Percentiles rank a stretch among this genome's conserved stretches.
Evolutionary conservation across 1,284 basidiomycete species (phyloP).

Genomic region (Grifola frondosa): DNA sequence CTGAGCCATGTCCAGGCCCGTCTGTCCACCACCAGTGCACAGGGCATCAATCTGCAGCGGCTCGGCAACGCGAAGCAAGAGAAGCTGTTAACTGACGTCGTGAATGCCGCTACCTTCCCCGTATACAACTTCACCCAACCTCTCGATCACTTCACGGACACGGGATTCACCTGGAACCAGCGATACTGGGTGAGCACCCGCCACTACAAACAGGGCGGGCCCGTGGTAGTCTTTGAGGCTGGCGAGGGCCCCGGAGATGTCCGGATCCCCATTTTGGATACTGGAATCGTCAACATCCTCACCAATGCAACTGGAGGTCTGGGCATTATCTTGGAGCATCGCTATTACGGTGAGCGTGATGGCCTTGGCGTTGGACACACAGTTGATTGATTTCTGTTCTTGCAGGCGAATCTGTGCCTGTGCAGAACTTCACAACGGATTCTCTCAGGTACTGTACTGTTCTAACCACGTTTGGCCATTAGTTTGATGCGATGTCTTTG

Average conservation of each 20-base stretch:
- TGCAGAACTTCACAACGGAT: slow-evolving; percentile 78
- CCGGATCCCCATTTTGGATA: slow-evolving; percentile 70
- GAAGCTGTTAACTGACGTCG: too few relatives aligned
- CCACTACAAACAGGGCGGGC: slow-evolving; percentile 77
- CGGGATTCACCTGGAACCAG: slow-evolving; percentile 61
- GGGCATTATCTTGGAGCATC: slow-evolving; percentile 86
- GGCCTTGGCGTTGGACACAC: not conserved
- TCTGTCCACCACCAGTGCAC: too few relatives aligned
- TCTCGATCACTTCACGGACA: slow-evolving; percentile 72
- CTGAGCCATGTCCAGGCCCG: too few relatives aligned
- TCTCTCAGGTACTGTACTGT: slow-evolving; percentile 53
- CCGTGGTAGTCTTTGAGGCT: slow-evolving; percentile 81
- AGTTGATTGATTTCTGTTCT: not conserved
- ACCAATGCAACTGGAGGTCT: slow-evolving; percentile 81
- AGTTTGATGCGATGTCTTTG: not conserved
- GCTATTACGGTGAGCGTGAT: slow-evolving; percentile 15
- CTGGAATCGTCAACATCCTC: slow-evolving; percentile 86
- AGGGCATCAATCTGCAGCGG: too few relatives aligned
- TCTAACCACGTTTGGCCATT: slow-evolving; percentile 5
- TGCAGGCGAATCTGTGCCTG: slow-evolving; percentile 82
- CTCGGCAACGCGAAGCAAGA: too few relatives aligned
- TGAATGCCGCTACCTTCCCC: slow-evolving; percentile 45
- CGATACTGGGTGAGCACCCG: slow-evolving; percentile 89
- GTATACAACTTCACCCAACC: slow-evolving; percentile 79
- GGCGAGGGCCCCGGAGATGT: slow-evolving; percentile 82